phyloP scores from a whole-genome alignment of 2,329 filamentous ascomycete species.

The Diaporthe nobilis region DNA sequence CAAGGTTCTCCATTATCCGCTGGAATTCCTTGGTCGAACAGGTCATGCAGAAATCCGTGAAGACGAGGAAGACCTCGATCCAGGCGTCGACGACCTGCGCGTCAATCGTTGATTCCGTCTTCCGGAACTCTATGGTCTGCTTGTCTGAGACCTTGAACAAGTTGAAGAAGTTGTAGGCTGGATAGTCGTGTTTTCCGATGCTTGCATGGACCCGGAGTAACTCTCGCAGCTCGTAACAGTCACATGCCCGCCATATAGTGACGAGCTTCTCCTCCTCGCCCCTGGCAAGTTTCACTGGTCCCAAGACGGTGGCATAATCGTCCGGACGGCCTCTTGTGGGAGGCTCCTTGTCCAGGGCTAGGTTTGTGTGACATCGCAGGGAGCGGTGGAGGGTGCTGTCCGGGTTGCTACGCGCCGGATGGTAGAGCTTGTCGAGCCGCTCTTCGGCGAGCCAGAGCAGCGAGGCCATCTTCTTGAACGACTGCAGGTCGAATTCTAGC shows the following conservation, averaged over 20 bases:
- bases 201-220: not conserved
- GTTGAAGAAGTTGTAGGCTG: slow-evolving; percentile 15
- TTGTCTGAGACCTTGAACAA: not conserved
- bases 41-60: slow-evolving; percentile 1
- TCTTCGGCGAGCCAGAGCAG: slow-evolving; percentile 6
- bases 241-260: not conserved
- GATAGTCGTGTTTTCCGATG: not conserved
- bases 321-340: too few species aligned
- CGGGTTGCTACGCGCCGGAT: not conserved
- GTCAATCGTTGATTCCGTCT: not conserved
- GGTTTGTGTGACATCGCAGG: not conserved
- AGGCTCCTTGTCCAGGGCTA: not conserved
- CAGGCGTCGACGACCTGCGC: not conserved
- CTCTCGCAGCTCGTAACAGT: not conserved
- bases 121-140: not conserved
- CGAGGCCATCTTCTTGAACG: slow-evolving; percentile 3
- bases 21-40: not conserved
- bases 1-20: not conserved
- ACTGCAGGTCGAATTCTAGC: not conserved
- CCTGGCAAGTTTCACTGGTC: fast-evolving
- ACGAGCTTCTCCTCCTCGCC: not conserved
- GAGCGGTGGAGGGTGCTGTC: not conserved
- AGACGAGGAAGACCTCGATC: not conserved
- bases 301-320: not conserved
- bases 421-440: not conserved